These are phyloP conservation scores for Corylus americana DNA, from an alignment of 306 rosid species.

Conservation along the genomic window DNA sequence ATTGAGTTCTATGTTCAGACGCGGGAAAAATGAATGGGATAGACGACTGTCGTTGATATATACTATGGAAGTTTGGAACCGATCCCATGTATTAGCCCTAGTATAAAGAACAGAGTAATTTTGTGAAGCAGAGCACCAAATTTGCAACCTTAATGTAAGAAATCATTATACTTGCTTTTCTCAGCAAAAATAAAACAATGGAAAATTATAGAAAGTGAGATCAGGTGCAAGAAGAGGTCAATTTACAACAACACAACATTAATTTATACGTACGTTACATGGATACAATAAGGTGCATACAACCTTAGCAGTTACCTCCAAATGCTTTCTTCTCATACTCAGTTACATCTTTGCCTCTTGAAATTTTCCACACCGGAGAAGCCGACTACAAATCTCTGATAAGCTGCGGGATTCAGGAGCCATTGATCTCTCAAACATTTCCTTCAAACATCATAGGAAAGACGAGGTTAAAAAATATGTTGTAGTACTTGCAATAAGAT, in stretches of 20 bases:
- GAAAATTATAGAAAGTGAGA: not conserved
- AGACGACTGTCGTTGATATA: too few relatives aligned
- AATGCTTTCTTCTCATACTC: conserved; percentile 5
- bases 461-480: too few relatives aligned
- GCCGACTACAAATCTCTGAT: conserved; percentile 55
- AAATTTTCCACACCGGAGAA: conserved; percentile 46
- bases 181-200: too few relatives aligned
- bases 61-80: too few relatives aligned
- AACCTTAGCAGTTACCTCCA: not conserved
- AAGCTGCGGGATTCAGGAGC: conserved; percentile 49
- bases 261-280: not conserved
- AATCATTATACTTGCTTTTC: too few relatives aligned
- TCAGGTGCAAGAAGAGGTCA: not conserved
- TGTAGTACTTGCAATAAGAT: too few relatives aligned
- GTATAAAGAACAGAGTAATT: too few relatives aligned
- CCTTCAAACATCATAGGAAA: conserved; percentile 23
- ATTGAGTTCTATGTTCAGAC: too few relatives aligned
- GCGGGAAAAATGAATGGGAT: too few relatives aligned
- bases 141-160: too few relatives aligned
- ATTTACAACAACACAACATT: not conserved
- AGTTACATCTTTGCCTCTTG: conserved; percentile 31
- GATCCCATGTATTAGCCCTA: too few relatives aligned
- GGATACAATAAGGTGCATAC: not conserved
- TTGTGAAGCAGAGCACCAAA: not conserved
- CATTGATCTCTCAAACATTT: conserved; percentile 57